Percentiles rank a stretch among this genome's conserved stretches.
These are phyloP conservation scores for Ensete ventricosum DNA, from an alignment of 176 grass and related monocot genomes.

Conservation along the genomic window DNA sequence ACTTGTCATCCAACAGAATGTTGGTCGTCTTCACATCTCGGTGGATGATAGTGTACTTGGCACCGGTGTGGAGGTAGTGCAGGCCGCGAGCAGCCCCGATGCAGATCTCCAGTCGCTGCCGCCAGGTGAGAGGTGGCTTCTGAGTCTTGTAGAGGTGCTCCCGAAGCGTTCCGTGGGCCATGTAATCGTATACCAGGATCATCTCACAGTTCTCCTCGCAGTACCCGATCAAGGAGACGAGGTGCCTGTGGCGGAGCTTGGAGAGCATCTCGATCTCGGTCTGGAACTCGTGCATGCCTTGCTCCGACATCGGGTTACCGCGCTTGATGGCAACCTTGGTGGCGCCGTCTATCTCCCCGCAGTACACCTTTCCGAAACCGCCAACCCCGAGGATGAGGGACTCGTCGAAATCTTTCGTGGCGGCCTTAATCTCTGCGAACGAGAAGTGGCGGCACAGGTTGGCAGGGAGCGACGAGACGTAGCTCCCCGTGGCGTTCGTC, in stretches of 20 bases:
- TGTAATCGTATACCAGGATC: slow-evolving; percentile 81
- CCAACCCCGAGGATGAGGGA: slow-evolving; percentile 53
- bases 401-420: slow-evolving; percentile 51
- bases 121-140: slow-evolving; percentile 51
- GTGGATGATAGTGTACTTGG: slow-evolving; percentile 58
- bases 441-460: slow-evolving; percentile 61
- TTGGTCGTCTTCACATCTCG: slow-evolving; percentile 74
- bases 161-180: slow-evolving; percentile 51
- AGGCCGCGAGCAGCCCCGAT: slow-evolving; percentile 55
- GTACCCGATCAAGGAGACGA: slow-evolving; percentile 59
- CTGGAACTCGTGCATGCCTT: slow-evolving; percentile 60
- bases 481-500: slow-evolving; percentile 29
- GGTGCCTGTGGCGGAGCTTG: slow-evolving; percentile 60
- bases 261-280: slow-evolving; percentile 72
- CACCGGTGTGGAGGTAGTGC: slow-evolving; percentile 64
- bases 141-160: slow-evolving; percentile 53
- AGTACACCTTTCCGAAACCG: slow-evolving; percentile 64
- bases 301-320: slow-evolving; percentile 43
- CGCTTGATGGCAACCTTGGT: slow-evolving; percentile 66
- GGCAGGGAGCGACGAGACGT: slow-evolving; percentile 39
- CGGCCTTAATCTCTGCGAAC: slow-evolving; percentile 34
- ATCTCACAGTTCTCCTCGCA: slow-evolving; percentile 66
- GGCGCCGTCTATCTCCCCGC: slow-evolving; percentile 39
- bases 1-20: slow-evolving; percentile 35
- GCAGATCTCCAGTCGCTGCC: slow-evolving; percentile 58